Evolutionary conservation across 2,329 filamentous ascomycete genomes (phyloP).

Genomic region (Xylaria sp.): DNA sequence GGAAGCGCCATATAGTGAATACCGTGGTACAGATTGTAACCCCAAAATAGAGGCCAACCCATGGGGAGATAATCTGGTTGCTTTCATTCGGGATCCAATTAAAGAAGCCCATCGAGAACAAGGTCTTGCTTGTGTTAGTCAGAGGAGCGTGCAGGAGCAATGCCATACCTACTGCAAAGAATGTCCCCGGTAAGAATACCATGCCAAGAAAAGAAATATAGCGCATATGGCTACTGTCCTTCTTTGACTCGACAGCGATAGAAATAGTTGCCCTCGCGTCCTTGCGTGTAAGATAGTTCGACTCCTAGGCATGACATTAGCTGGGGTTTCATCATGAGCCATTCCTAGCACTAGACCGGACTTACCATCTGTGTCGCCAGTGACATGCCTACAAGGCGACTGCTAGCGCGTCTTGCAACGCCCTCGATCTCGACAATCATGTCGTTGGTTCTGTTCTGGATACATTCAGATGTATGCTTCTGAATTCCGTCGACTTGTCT

Average conservation of each 20-base stretch:
- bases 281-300: constrained; percentile 36
- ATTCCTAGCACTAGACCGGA: background rate
- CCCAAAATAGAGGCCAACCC: constrained; percentile 35
- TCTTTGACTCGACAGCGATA: constrained; percentile 37
- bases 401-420: constrained; percentile 25
- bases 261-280: constrained; percentile 32
- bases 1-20: constrained; percentile 22
- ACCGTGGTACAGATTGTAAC: constrained; percentile 30
- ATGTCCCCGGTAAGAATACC: constrained; percentile 42
- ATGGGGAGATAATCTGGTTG: constrained; percentile 36
- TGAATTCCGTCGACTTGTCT: background rate
- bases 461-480: constrained; percentile 13
- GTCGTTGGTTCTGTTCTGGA: constrained; percentile 31
- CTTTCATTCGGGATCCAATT: constrained; percentile 38
- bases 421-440: constrained; percentile 38
- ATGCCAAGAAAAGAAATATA: constrained; percentile 35
- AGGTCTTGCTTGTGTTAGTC: constrained; percentile 17
- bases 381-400: constrained; percentile 33
- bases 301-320: constrained; percentile 34
- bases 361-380: constrained; percentile 39
- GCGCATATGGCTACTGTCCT: constrained; percentile 40
- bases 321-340: too few relatives aligned
- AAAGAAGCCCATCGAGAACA: constrained; percentile 42
- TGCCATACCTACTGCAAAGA: constrained; percentile 36
- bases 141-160: too few relatives aligned